Evolutionary conservation across 495 filamentous ascomycete genomes (phyloP), one percentile per base, ranked within the genome.

Genomic region (Xylaria nigripes): DNA sequence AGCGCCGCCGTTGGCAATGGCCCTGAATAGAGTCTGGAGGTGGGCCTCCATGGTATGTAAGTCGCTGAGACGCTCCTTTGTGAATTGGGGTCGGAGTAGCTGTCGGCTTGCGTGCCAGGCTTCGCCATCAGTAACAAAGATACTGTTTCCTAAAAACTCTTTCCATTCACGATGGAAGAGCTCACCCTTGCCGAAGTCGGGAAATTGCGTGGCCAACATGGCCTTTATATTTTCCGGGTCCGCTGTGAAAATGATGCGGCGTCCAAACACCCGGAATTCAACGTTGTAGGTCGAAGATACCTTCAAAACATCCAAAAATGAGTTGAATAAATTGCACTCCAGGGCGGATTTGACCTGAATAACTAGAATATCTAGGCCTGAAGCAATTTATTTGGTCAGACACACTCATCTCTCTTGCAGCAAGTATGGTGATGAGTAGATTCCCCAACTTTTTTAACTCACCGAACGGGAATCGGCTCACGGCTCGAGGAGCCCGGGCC

Each of bases 221-320:
- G 90, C 84, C 63, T 96, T 90, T 67, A 97, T 77, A 67, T 94
- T 96, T 61, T 91, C 84, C 0, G 87, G 89, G 41, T 90, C 85
- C 22, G 72, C 76, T 0, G 87, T 90, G 51, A 89, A 69, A 44
- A 89, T 63, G 18, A 81, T 59, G 6, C 84, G 82, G 23, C 76
- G 74, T 38, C 81, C 71, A 3, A 79, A 67, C 8, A 85, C 40
- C 12, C 72, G 69, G 21, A 70, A 57, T 65, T 95, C 89, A 30
- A 78, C 70, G 0, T 90, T 96, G 50, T 60, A 66, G 51, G 48
- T 62, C 19, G 54, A 61, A 67, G 18, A 57, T 16, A 45, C 50
- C 21, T 18, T 61, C 55, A 90, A 78, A 29, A 76, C 65, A 6
- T 63, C 36, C 7, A 69, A 49, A 83, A 87, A 95, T 48, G 78